phyloP scores from a whole-genome alignment of 306 rosid species.

The Prunus dulcis region DNA sequence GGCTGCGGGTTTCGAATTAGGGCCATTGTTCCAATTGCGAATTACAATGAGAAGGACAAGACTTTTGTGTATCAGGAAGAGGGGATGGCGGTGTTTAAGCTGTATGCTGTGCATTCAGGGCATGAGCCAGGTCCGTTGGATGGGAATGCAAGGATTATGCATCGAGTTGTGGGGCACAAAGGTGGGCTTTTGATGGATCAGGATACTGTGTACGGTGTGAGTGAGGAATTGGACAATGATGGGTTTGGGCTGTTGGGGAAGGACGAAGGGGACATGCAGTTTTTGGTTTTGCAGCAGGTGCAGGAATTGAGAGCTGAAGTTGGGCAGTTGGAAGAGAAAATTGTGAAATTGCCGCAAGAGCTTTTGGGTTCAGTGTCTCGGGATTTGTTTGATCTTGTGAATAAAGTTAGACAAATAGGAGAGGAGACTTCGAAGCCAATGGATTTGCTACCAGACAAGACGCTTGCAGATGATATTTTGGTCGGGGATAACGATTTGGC shows the following conservation, averaged over 20 bases:
- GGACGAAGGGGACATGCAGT: conserved; percentile 82
- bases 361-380: conserved; percentile 69
- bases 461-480: conserved; percentile 65
- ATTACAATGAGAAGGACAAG: conserved; percentile 96
- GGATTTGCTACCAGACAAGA: conserved; percentile 63
- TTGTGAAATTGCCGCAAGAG: conserved; percentile 60
- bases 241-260: conserved; percentile 81
- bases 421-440: conserved; percentile 57
- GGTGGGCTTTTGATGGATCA: conserved; percentile 82
- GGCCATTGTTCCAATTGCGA: conserved; percentile 94
- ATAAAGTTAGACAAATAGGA: conserved; percentile 68
- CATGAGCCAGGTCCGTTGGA: conserved; percentile 98
- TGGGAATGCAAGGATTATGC: conserved; percentile 98
- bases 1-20: conserved; percentile 98
- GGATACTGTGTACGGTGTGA: conserved; percentile 83
- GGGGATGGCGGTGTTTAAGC: conserved; percentile 81
- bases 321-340: conserved; percentile 70
- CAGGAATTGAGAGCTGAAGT: conserved; percentile 82
- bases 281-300: conserved; percentile 79
- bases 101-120: conserved; percentile 97
- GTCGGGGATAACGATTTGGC: conserved; percentile 92
- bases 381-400: conserved; percentile 73
- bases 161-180: conserved; percentile 88
- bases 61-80: conserved; percentile 95
- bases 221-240: conserved; percentile 81